Base-by-base conservation (phyloP, 73 alveolate genomes). In the Paramecium primaurelia region DNA sequence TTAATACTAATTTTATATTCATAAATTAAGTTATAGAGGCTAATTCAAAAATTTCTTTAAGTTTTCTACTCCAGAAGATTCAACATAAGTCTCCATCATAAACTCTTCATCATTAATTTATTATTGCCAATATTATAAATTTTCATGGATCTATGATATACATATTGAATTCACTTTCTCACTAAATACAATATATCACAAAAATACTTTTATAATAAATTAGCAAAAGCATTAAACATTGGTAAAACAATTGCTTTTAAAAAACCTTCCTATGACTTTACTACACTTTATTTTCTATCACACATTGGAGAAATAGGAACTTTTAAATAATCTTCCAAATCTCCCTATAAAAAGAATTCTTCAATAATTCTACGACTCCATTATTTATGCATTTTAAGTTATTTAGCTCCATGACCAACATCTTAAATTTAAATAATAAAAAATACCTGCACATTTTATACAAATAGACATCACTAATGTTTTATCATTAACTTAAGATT, bases 281-380 rank as follows among this genome's bases (percentile, higher is more conserved):
- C 71, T 3, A 80, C 91, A 80, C 77, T 25, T 14, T 80, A 45
- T 80, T 40, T 80, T 20, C 91, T 42, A 80, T 90, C 94, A 18
- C 94, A 90, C 84, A 75, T 59, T 4, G 92, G 92, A 25, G 92
- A 75, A 2, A 90, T 58, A 10, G 93, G 92, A 36, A 90, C 92
- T 18, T 77, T 58, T 4, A 40, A 60, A n/a, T 71, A 60, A 14
- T 45, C 10, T 90, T 90, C 94, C 20, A 47, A 40, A 40, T 90
- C 94, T 42, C 94, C 94, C 20, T 88, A 45, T 14, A 77, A 59
- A 88, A 86, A 86, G 93, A 86, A 86, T 44, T 86, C 93, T 86
- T 86, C 93, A 86, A 59, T 60, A 2, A 86, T 68, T 40, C 86
- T 47, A 36, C 86, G 44, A 30, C 87, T 86, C 93, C 93, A 86